A percentile compares a stretch with the other conserved stretches of the same genome.
Evolutionary conservation across 371 early-diverging fungal genomes (phyloP).

Genomic region (Rhizopus stolonifer): DNA sequence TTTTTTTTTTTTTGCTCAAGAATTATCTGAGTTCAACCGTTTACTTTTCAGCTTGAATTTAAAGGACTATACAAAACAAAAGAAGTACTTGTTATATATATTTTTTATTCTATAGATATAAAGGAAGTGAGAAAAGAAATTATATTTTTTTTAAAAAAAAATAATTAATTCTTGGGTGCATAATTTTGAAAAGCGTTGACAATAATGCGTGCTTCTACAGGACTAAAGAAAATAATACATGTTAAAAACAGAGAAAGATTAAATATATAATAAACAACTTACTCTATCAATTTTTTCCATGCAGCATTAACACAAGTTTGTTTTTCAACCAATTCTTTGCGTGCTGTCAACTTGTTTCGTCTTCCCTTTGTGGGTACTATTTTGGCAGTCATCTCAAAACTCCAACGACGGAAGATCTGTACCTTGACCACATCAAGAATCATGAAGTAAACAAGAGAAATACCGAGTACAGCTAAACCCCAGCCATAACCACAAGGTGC

Average conservation of each 20-base stretch:
- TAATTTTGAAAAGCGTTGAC: too few relatives aligned
- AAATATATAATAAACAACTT: slow-evolving; percentile 30
- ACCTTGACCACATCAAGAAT: slow-evolving; percentile 89
- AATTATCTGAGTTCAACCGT: too few relatives aligned
- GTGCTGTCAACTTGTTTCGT: slow-evolving; percentile 55
- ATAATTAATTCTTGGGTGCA: too few relatives aligned
- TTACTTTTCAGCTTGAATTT: too few relatives aligned
- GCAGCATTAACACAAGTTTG: slow-evolving; percentile 19
- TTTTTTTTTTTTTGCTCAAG: too few relatives aligned
- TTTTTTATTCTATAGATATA: too few relatives aligned
- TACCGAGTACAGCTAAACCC: slow-evolving; percentile 65
- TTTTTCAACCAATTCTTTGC: slow-evolving; percentile 44
- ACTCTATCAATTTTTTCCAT: slow-evolving; percentile 27
- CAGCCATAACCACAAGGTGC: slow-evolving; percentile 57
- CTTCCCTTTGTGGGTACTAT: slow-evolving; percentile 68
- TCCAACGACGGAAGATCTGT: slow-evolving; percentile 74
- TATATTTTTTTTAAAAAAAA: too few relatives aligned
- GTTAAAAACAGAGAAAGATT: slow-evolving; percentile 3
- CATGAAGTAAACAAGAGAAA: slow-evolving; percentile 73
- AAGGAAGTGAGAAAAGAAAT: too few relatives aligned
- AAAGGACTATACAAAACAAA: too few relatives aligned
- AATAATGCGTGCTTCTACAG: slow-evolving; percentile 26
- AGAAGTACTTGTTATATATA: too few relatives aligned
- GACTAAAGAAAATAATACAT: slow-evolving; percentile 8
- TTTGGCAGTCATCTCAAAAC: slow-evolving; percentile 60